Evolutionary conservation across 495 filamentous ascomycete species (phyloP).

Genomic region (Penicillium robsamsonii): DNA sequence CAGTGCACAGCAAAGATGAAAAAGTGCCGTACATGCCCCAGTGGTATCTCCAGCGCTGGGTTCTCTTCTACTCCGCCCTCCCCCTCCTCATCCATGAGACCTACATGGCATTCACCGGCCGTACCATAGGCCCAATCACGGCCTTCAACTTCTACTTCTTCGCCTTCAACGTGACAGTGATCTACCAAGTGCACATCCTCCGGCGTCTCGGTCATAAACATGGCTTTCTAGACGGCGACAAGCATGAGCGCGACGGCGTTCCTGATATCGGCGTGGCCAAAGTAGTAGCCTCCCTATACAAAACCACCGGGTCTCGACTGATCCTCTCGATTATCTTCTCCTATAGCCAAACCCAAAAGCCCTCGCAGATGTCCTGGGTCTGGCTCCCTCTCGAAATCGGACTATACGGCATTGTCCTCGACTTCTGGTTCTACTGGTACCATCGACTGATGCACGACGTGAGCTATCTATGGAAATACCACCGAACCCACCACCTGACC

Average conservation of each 20-base stretch:
- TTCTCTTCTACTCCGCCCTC: constrained; percentile 37
- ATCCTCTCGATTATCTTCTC: constrained; percentile 28
- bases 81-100: constrained; percentile 38
- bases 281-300: constrained; percentile 31
- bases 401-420: constrained; percentile 42
- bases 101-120: constrained; percentile 32
- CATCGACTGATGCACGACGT: constrained; percentile 46
- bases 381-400: constrained; percentile 42
- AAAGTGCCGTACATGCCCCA: constrained; percentile 40
- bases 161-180: constrained; percentile 34
- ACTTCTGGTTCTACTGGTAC: constrained; percentile 49
- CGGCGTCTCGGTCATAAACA: constrained; percentile 31
- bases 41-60: constrained; percentile 39
- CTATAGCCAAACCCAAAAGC: constrained; percentile 23
- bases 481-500: constrained; percentile 45
- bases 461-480: constrained; percentile 40
- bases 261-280: constrained; percentile 32
- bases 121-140: constrained; percentile 29
- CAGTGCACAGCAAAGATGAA: constrained; percentile 38
- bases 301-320: constrained; percentile 34
- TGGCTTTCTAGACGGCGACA: constrained; percentile 34
- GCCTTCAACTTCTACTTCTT: constrained; percentile 41
- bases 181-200: constrained; percentile 36
- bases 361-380: constrained; percentile 48
- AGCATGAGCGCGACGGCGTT: constrained; percentile 33